phyloP scores from a whole-genome alignment of 1,139 yeast genomes.

The Kodamaea arcana region DNA sequence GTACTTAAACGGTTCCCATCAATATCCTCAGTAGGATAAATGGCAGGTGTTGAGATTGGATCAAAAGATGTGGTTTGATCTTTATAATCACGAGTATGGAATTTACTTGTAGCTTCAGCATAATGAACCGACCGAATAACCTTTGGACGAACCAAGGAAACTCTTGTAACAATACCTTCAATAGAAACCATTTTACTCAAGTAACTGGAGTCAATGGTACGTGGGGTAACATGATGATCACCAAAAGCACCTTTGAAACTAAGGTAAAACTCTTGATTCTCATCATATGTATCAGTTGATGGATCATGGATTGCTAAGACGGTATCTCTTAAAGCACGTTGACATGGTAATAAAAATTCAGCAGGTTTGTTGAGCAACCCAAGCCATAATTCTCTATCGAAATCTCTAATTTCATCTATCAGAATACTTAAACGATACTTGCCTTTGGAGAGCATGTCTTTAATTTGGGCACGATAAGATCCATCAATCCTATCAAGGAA shows the following conservation, averaged over 20 bases:
- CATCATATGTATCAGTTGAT: slow-evolving; percentile 43
- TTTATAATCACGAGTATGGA: slow-evolving; percentile 86
- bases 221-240: slow-evolving; percentile 78
- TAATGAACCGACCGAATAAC: slow-evolving; percentile 90
- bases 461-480: slow-evolving; percentile 66
- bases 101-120: slow-evolving; percentile 78
- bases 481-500: slow-evolving; percentile 60
- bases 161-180: slow-evolving; percentile 94
- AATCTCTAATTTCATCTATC: slow-evolving; percentile 83
- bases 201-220: slow-evolving; percentile 74
- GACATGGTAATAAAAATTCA: slow-evolving; percentile 85
- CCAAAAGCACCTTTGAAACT: slow-evolving; percentile 94
- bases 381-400: slow-evolving; percentile 72
- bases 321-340: slow-evolving; percentile 80
- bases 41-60: slow-evolving; percentile 79
- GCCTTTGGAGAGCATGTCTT: slow-evolving; percentile 63
- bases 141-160: slow-evolving; percentile 91
- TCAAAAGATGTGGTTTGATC: slow-evolving; percentile 92
- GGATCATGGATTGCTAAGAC: slow-evolving; percentile 66
- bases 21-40: slow-evolving; percentile 90
- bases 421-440: slow-evolving; percentile 69
- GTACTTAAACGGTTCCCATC: slow-evolving; percentile 85
- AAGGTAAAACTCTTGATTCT: slow-evolving; percentile 65
- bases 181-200: slow-evolving; percentile 80
- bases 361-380: slow-evolving; percentile 78